Conservation (phyloP, 495 filamentous ascomycete species). For the Daldinia vernicosa region DNA sequence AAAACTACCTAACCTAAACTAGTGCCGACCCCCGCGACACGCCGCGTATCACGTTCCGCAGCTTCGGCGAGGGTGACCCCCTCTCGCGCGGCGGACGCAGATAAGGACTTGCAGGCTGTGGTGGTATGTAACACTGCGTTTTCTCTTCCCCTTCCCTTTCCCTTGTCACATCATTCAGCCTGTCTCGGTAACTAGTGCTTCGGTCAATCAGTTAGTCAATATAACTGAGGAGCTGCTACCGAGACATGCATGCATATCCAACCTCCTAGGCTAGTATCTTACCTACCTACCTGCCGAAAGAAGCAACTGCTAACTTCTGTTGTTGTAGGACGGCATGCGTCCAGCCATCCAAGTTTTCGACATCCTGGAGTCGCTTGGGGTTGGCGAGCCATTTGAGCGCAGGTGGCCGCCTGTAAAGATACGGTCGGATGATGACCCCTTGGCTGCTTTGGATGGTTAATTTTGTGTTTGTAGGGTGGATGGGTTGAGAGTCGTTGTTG, state of each 20-base stretch:
- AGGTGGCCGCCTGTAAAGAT: conserved; percentile 60
- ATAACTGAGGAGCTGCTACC: background rate
- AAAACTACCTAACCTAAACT: conserved; percentile 55
- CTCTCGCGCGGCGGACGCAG: conserved; percentile 22
- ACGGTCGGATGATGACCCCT: conserved; percentile 57
- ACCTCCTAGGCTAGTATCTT: background rate
- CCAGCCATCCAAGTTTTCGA: conserved; percentile 50
- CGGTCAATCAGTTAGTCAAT: background rate
- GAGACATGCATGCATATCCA: background rate
- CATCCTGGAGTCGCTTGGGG: conserved; percentile 59
- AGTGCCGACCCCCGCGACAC: conserved; percentile 63
- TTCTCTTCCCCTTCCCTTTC: background rate
- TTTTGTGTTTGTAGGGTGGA: conserved; percentile 66
- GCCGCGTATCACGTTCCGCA: conserved; percentile 65
- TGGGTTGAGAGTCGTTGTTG: conserved; percentile 71
- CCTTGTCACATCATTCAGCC: background rate
- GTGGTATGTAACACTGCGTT: conserved; percentile 12
- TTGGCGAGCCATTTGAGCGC: conserved; percentile 53
- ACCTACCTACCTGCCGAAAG: background rate
- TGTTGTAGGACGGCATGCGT: conserved; percentile 50
- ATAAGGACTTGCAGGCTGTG: conserved; percentile 52
- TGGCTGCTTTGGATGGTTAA: conserved; percentile 66
- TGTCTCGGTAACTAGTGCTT: background rate
- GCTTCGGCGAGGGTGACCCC: conserved; percentile 54
- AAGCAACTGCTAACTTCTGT: background rate